A percentile compares a stretch with the other conserved stretches of the same genome.
Evolutionary conservation across 805 yeast genomes (phyloP).

Genomic region (Candida loeiensis): DNA sequence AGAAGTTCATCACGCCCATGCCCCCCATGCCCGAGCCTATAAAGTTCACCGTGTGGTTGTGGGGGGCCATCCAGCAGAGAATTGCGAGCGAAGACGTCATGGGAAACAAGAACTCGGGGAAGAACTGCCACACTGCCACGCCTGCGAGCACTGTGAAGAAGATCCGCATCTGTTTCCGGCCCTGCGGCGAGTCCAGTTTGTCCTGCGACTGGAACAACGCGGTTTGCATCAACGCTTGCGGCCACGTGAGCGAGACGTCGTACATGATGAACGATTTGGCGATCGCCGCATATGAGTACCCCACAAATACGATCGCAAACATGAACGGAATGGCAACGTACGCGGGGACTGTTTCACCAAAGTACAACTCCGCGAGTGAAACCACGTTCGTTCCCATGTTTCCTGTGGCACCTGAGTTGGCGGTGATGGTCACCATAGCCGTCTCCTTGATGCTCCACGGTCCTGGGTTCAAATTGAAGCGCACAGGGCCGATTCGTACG

Average conservation of each 20-base stretch:
- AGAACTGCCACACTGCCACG: slow-evolving; percentile 45
- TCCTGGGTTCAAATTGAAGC: slow-evolving; percentile 46
- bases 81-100: slow-evolving; percentile 47
- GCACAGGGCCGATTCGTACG: slow-evolving; percentile 17
- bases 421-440: slow-evolving; percentile 49
- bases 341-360: slow-evolving; percentile 34
- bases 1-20: slow-evolving; percentile 45
- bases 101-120: slow-evolving; percentile 49
- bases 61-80: slow-evolving; percentile 48
- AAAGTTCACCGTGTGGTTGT: slow-evolving; percentile 38
- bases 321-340: slow-evolving; percentile 41
- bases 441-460: slow-evolving; percentile 57
- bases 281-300: slow-evolving; percentile 51
- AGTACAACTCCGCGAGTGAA: slow-evolving; percentile 45
- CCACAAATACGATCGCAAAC: slow-evolving; percentile 51
- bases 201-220: slow-evolving; percentile 36
- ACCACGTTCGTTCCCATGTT: slow-evolving; percentile 47
- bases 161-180: slow-evolving; percentile 32
- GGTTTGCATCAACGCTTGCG: slow-evolving; percentile 50
- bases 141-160: slow-evolving; percentile 33
- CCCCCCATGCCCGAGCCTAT: slow-evolving; percentile 54
- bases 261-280: slow-evolving; percentile 44
- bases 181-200: slow-evolving; percentile 15
- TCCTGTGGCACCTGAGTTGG: slow-evolving; percentile 52
- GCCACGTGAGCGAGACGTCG: slow-evolving; percentile 50